Evolutionary conservation across 208 protist species (phyloP).

Genomic region (Leishmania aethiopica): DNA sequence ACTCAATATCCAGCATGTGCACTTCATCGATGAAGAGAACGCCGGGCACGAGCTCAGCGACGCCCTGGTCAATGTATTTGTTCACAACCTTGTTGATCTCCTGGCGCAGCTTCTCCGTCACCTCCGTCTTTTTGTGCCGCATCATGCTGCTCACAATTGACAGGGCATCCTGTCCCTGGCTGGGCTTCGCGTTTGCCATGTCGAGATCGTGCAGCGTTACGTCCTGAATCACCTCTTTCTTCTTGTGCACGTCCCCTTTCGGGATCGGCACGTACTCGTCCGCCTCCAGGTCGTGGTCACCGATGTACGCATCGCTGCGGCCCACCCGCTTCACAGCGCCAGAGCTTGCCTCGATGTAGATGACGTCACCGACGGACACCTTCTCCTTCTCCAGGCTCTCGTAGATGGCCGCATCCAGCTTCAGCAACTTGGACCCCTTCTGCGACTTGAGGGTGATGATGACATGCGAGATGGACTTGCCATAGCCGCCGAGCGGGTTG

Average conservation of each 20-base stretch:
- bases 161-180: constrained; percentile 97
- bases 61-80: constrained; percentile 99
- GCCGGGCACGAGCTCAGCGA: constrained; percentile 99
- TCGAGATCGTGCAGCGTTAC: constrained; percentile 99
- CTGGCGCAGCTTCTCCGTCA: constrained; percentile 99
- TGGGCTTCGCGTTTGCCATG: constrained; percentile 98
- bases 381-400: constrained; percentile 99
- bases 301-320: constrained; percentile 95
- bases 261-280: constrained; percentile 99
- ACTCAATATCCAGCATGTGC: constrained; percentile 99
- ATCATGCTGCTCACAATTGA: constrained; percentile 98
- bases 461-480: constrained; percentile 98
- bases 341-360: constrained; percentile 99
- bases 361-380: constrained; percentile 99
- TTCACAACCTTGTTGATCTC: constrained; percentile 99
- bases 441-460: constrained; percentile 98
- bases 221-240: constrained; percentile 99
- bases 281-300: constrained; percentile 97
- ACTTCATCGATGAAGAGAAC: constrained; percentile 99
- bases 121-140: constrained; percentile 99
- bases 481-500: constrained; percentile 97
- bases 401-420: constrained; percentile 99
- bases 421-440: constrained; percentile 98
- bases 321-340: constrained; percentile 98
- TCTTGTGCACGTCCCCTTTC: constrained; percentile 99